Conservation (phyloP, 495 filamentous ascomycete species). For the Achaetomiella virescens region DNA sequence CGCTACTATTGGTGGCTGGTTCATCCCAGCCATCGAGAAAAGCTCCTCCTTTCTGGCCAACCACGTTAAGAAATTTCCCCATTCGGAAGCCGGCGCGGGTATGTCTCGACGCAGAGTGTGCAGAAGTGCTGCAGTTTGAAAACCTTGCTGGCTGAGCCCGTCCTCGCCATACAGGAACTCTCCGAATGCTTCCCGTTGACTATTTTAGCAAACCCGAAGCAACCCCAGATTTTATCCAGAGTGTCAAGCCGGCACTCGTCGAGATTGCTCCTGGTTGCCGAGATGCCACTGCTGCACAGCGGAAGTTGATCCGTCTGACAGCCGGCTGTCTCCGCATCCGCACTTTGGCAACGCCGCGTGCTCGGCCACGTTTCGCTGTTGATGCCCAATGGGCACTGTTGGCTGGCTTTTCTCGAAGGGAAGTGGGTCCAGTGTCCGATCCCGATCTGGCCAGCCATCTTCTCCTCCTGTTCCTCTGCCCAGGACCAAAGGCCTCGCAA, state of each 20-base stretch:
- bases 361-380: neutral
- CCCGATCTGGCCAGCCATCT: no score
- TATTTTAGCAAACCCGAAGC: slow-evolving; percentile 11
- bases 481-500: no score
- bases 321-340: neutral
- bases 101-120: neutral
- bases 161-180: neutral
- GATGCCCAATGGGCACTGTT: neutral
- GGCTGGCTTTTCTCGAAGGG: no score
- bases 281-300: neutral
- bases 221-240: slow-evolving; percentile 9
- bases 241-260: slow-evolving; percentile 1
- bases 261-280: neutral
- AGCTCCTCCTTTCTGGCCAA: neutral
- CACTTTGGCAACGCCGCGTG: neutral
- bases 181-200: neutral
- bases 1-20: no score
- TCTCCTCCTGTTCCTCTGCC: no score
- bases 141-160: neutral
- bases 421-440: no score
- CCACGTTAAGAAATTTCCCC: slow-evolving; percentile 6
- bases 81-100: slow-evolving; percentile 6
- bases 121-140: neutral
- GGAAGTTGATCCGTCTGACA: slow-evolving; percentile 1
- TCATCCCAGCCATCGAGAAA: neutral